Evolutionary conservation across 2,329 filamentous ascomycete genomes (phyloP), one percentile per base, ranked within the genome.

Genomic region (Fusarium sterilihyphosum): DNA sequence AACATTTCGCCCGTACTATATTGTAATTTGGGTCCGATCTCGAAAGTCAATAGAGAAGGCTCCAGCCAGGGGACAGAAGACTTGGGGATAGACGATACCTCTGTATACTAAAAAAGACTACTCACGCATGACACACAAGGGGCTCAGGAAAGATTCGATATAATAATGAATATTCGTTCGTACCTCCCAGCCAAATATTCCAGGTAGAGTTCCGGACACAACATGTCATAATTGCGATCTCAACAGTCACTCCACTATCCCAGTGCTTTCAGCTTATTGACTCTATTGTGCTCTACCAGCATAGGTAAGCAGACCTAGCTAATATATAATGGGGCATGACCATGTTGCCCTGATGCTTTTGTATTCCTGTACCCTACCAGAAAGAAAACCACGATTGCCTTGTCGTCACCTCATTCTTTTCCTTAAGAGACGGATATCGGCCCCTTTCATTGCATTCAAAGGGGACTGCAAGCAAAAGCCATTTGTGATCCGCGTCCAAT

Each of bases 61-160:
- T 67, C 62, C 46, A 61, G 47, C 26, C 63, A 43, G 41, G 35
- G 22, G 43, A 29, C 18, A 50, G 59, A 53, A 31, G 54, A 65
- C 49, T 40, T 53, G 70, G 63, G 60, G 64, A 77, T 78, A 69
- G 64, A 78, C 69, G 73, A 78, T 78, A 77, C 71, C 73, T 76
- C 70, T 77, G 76, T 78, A 78, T 70, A 75, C 38, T 75, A 73
- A 75, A 61, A 38, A 54, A 59, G 47, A 71, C 60, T 67, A 41
- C 69, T 46, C 59, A 37, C 65, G 50, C 47, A 67, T 50, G 64
- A 52, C 56, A 57, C 50, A 41, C 47, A 31, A 43, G 33, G 57
- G n/a, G 43, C 38, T 29, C 37, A 16, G 47, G 43, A 31, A 59
- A 43, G 33, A 54, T 37, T 44, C 38, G 47, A 54, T n/a, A 18